These are phyloP conservation scores for Beauveria asiatica DNA, from an alignment of 2,329 filamentous ascomycete genomes.

Conservation along the genomic window DNA sequence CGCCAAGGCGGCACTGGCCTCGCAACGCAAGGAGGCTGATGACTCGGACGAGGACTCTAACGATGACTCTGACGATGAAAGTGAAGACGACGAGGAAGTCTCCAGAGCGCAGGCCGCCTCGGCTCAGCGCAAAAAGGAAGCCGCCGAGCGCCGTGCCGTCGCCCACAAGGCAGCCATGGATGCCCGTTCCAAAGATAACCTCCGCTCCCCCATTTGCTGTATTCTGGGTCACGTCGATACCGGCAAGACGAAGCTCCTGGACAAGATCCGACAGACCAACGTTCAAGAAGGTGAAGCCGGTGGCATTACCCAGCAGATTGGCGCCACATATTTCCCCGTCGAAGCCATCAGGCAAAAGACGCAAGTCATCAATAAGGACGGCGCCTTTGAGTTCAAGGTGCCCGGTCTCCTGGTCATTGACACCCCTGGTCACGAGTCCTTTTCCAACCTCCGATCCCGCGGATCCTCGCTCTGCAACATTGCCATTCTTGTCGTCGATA, in stretches of 20 bases:
- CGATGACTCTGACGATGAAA: slow-evolving; percentile 29
- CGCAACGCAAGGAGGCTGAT: slow-evolving; percentile 20
- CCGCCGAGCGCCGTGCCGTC: slow-evolving; percentile 78
- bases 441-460: slow-evolving; percentile 93
- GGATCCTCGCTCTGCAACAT: slow-evolving; percentile 99
- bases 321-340: slow-evolving; percentile 97
- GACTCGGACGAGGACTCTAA: slow-evolving; percentile 30
- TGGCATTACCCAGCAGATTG: slow-evolving; percentile 99
- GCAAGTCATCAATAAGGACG: slow-evolving; percentile 83
- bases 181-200: slow-evolving; percentile 84
- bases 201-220: slow-evolving; percentile 97
- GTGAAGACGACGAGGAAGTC: slow-evolving; percentile 62
- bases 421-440: slow-evolving; percentile 99
- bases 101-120: slow-evolving; percentile 67
- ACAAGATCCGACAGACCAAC: slow-evolving; percentile 97
- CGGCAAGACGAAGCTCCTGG: slow-evolving; percentile 97
- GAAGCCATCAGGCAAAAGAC: slow-evolving; percentile 92
- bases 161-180: slow-evolving; percentile 87
- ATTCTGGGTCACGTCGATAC: slow-evolving; percentile 99
- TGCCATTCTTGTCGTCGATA: slow-evolving; percentile 96
- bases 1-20: neutral
- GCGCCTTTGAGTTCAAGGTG: slow-evolving; percentile 91
- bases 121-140: slow-evolving; percentile 75
- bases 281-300: slow-evolving; percentile 98
- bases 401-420: slow-evolving; percentile 95